Evolutionary conservation across 148 eudicot genomes (phyloP), one percentile per base, ranked within the genome.

Genomic region (Camellia sinensis): DNA sequence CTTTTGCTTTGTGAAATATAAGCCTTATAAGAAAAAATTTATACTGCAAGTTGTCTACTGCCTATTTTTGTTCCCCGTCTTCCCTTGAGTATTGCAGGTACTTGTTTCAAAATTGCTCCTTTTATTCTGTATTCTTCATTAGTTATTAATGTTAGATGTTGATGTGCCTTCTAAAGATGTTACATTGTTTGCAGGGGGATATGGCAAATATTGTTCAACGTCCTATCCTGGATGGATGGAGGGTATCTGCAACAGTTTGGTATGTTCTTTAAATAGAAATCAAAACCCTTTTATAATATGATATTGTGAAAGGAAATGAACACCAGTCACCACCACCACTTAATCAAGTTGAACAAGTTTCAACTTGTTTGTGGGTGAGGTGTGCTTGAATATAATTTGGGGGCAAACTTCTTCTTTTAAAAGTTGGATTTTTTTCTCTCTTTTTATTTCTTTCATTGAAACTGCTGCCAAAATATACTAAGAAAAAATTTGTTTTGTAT

Each of bases 51-150:
- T 21, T 12, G 7, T 22, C 62, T 73, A 21, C 53, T 60, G 67
- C 37, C 48, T 9, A 3, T 73, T 29, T 71, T 79, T 48, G 43
- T 11, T 52, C 78, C 73, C 41, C 78, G n/a, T 79, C 63, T 37
- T 68, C 12, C 62, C 17, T 19, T 1, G 54, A 72, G 57, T 46
- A 21, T 61, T 50, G 50, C 77, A 80, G 82, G 77, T 63, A 50
- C 19, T 29, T 71, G 68, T 19, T 52, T 50, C 50, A 61, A 57
- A 57, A 17, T 63, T 54, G 19, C 22, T 19, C 67, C 56, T 48
- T 59, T 56, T 29, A 29, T 29, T 72, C 21, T 79, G 18, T 19
- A 9, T 22, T 60, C 29, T 78, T 40, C 0, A 5, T 1, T 74
- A 7, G 44, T 9, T 18, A 15, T 0, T n/a, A 41, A n/a, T 74